A percentile compares a stretch with the other conserved stretches of the same genome.
Conservation (phyloP, 192 early-diverging fungal genomes). For the Nowakowskiella sp. region DNA sequence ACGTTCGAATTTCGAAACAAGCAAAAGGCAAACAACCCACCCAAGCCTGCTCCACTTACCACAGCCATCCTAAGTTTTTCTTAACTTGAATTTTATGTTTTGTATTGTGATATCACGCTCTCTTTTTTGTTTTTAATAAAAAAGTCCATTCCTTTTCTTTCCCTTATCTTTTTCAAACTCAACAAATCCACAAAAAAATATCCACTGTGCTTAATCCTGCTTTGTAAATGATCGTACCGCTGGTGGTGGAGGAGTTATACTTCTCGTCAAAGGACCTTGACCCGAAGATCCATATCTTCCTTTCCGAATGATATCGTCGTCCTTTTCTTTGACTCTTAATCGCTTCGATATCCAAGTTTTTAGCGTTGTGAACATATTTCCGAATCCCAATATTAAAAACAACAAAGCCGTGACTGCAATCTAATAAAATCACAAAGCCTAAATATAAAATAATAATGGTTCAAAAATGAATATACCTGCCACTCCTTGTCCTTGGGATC, state of each 20-base stretch:
- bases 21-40: too few relatives aligned
- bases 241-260: not conserved
- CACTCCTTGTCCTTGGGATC: conserved; percentile 10
- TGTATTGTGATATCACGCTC: too few relatives aligned
- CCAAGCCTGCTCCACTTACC: too few relatives aligned
- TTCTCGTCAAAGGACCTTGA: not conserved
- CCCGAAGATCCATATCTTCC: not conserved
- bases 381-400: conserved; percentile 22
- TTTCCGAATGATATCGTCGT: not conserved
- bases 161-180: too few relatives aligned
- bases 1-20: too few relatives aligned
- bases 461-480: conserved; percentile 16
- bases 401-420: conserved; percentile 16
- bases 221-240: not conserved
- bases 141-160: too few relatives aligned
- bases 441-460: not conserved
- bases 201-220: too few relatives aligned
- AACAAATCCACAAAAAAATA: too few relatives aligned
- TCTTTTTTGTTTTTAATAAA: too few relatives aligned
- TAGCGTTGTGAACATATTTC: conserved; percentile 31
- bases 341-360: conserved; percentile 20
- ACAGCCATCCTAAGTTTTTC: too few relatives aligned
- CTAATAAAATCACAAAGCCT: conserved; percentile 4
- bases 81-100: too few relatives aligned
- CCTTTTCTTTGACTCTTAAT: not conserved